Evolutionary conservation across 352 stramenopile genomes (phyloP), one percentile per base, ranked within the genome.

Genomic region (Detonula confervacea): DNA sequence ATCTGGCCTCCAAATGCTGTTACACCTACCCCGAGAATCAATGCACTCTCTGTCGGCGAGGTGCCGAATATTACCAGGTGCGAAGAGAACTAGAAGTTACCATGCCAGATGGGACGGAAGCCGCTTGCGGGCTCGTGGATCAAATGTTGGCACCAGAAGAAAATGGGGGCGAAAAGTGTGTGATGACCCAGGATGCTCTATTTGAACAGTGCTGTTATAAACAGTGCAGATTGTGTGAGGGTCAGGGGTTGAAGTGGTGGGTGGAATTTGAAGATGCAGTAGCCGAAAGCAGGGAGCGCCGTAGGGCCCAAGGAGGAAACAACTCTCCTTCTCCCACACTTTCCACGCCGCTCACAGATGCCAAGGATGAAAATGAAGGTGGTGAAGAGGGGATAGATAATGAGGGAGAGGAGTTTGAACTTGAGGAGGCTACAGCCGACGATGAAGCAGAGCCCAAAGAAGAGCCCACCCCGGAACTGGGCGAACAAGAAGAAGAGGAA

Each of bases 121-220:
- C 57, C 59, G 52, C 71, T 22, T 88, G 81, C 59, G 49, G 47
- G 30, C 56, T 80, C 14, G 66, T 79, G 7, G 68, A 83, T 47
- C 52, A 83, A 60, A 88, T 88, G 81, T 33, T 88, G 18, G 76
- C 70, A 52, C 75, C 81, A 2, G 70, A 81, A 59, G 81, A 88
- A 62, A 65, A 72, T 44, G 61, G 27, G 55, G 52, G 54, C 22
- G 44, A 80, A 56, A 78, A 39, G 24, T 84, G 75, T 39, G 70
- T 84, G 20, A 84, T 76, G 37, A 80, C 54, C 24, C 47, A 54
- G 33, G 76, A 84, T 79, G 4, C 57, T 9, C 61, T 84, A 30
- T 88, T 82, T 63, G 75, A 83, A 54, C n/a, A 29, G 20, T 88
- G 81, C 29, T 88, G 81, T 30, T 88, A 88, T 16, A 22, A 44